A percentile compares a stretch with the other conserved stretches of the same genome.
Evolutionary conservation across 1,284 basidiomycete genomes (phyloP).

Genomic region (Retiboletus flavoniger): DNA sequence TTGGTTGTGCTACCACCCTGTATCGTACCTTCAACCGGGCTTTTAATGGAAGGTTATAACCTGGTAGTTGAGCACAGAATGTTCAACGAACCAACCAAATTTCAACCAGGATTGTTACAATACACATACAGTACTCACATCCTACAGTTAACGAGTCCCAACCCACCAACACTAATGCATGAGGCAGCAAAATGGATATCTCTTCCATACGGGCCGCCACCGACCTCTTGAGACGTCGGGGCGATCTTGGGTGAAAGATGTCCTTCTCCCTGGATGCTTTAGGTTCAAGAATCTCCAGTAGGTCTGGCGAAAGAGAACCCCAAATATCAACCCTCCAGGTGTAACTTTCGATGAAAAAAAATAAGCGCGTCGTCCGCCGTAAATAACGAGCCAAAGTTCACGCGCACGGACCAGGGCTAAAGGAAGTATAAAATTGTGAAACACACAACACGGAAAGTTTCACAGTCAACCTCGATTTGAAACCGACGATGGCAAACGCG

Average conservation of each 20-base stretch:
- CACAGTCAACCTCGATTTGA: conserved; percentile 62
- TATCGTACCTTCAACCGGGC: not conserved
- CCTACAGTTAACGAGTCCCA: too few relatives aligned
- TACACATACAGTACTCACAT: not conserved
- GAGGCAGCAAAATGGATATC: conserved; percentile 13
- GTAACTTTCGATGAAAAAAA: conserved; percentile 56
- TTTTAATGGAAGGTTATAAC: too few relatives aligned
- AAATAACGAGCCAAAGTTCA: conserved; percentile 28
- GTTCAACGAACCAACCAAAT: not conserved
- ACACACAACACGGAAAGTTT: conserved; percentile 28
- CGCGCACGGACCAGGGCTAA: conserved; percentile 57
- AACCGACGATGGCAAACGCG: conserved; percentile 30
- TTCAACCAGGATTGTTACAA: not conserved
- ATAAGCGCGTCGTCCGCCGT: conserved; percentile 2
- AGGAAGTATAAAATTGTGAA: conserved; percentile 22
- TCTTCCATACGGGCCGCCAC: conserved; percentile 38
- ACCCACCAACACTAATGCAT: not conserved
- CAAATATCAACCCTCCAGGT: conserved; percentile 73
- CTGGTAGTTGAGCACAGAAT: not conserved
- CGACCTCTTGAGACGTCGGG: conserved; percentile 30
- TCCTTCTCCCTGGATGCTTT: conserved; percentile 47
- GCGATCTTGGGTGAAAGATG: conserved; percentile 50
- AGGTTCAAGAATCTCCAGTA: conserved; percentile 52
- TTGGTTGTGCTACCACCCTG: not conserved
- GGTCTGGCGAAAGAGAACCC: conserved; percentile 41